Conservation (phyloP, 164 flowering plant genomes). For the Paratinospora sagittata region DNA sequence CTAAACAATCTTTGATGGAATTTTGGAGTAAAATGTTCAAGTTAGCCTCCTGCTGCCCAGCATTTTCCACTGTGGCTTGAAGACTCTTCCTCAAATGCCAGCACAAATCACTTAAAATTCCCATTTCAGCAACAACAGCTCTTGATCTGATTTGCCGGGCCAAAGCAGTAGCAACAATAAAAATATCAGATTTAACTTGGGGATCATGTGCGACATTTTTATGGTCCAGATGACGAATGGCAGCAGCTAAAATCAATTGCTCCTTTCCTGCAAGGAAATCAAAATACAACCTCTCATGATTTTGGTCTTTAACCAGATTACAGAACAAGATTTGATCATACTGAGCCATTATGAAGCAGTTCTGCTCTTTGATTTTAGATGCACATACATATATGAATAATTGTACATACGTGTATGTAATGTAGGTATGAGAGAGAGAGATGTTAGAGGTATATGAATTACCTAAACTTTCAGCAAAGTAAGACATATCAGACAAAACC, state of each 20-base stretch:
- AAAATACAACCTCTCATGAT: neutral
- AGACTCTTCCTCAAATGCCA: constrained; percentile 88
- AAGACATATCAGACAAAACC: constrained; percentile 71
- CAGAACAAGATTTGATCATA: neutral
- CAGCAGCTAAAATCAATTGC: constrained; percentile 57
- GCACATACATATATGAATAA: too few species aligned
- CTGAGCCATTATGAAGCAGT: constrained; percentile 1
- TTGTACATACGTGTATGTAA: too few species aligned
- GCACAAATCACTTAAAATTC: constrained; percentile 73
- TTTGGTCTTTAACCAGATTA: neutral
- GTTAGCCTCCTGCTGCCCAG: constrained; percentile 51
- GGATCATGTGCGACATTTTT: constrained; percentile 78
- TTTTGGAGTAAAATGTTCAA: constrained; percentile 62
- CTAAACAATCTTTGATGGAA: constrained; percentile 76
- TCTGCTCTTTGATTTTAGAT: neutral
- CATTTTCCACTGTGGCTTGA: constrained; percentile 57
- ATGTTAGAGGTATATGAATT: constrained; percentile 4
- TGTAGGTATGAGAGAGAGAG: neutral
- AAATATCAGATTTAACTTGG: constrained; percentile 49
- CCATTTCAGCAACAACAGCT: constrained; percentile 47
- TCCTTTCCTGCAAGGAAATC: constrained; percentile 49
- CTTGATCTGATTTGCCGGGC: constrained; percentile 59
- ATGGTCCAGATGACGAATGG: constrained; percentile 92
- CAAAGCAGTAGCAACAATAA: constrained; percentile 61
- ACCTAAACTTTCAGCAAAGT: constrained; percentile 65